phyloP scores from a whole-genome alignment of 768 basidiomycete genomes.

The Suillus subaureus region DNA sequence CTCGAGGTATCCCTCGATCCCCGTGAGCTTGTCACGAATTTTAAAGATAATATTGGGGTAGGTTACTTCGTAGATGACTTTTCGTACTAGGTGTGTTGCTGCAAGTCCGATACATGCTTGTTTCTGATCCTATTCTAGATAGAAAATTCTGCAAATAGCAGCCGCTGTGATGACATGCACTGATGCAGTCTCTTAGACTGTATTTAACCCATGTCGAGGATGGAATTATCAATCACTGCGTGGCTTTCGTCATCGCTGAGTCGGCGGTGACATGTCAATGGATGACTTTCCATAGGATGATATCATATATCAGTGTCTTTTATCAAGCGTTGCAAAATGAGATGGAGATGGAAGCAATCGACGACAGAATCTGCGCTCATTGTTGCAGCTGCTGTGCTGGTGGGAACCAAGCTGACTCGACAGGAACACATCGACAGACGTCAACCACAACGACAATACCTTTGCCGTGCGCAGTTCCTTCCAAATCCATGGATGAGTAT shows the following conservation, averaged over 20 bases:
- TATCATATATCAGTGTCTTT: neutral
- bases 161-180: neutral
- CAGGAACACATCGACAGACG: neutral
- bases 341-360: neutral
- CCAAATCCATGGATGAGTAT: neutral
- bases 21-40: neutral
- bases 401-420: neutral
- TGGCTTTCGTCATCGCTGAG: neutral
- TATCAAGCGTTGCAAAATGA: neutral
- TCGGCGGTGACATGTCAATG: neutral
- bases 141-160: neutral
- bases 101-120: neutral
- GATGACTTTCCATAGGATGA: neutral
- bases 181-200: neutral
- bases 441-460: neutral
- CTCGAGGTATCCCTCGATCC: neutral
- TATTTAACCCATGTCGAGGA: neutral
- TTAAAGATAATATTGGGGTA: neutral
- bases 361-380: neutral
- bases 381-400: neutral
- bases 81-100: neutral
- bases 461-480: neutral
- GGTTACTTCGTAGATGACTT: neutral
- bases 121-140: neutral
- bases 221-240: neutral